Base-by-base conservation (phyloP, 2,329 filamentous ascomycete genomes). In the Alternaria atra region DNA sequence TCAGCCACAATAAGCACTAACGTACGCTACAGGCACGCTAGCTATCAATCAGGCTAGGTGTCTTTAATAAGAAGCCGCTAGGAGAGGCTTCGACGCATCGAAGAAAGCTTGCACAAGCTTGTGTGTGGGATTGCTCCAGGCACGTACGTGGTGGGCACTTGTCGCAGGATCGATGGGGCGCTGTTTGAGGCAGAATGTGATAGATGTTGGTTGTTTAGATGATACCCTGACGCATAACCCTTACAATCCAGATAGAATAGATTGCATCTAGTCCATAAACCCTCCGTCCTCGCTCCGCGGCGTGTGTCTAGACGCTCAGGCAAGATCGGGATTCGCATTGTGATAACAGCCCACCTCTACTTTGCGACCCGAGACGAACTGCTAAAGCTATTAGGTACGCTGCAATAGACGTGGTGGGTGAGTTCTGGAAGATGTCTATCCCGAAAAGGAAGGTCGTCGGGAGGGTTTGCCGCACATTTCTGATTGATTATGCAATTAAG, bases 51-150 rank as follows among this genome's bases (percentile, higher is more conserved):
- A 3, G 29, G n/a, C 46, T 5, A 17, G 29, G 35, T 50, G 13
- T 9, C 7, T 25, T 29, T 35, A n/a, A 50, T 35, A 50, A 50
- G 46, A 50, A 50, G 46, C n/a, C 46, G 46, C 46, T 50, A 50
- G 30, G 13, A n/a, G 30, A 35, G 10, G 46, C 46, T 50, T 50
- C 46, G 46, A 50, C 25, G 46, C 46, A 25, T 35, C 25, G 25
- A 34, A 50, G 29, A 23, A 50, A 25, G 46, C 46, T 50, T 50
- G 30, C 15, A 15, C 17, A 50, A 50, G 46, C 46, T 50, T 50
- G 30, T 50, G 17, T 50, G 46, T 15, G 46, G 46, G 46, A 29
- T 23, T 35, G n/a, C 30, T 39, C 37, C 37, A 20, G 37, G 4
- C 37, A 20, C n/a, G n/a, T n/a, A 39, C 8, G 37, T 39, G n/a